Base-by-base conservation (phyloP, 805 yeast genomes). In the Yamadazyma kitorensis region DNA sequence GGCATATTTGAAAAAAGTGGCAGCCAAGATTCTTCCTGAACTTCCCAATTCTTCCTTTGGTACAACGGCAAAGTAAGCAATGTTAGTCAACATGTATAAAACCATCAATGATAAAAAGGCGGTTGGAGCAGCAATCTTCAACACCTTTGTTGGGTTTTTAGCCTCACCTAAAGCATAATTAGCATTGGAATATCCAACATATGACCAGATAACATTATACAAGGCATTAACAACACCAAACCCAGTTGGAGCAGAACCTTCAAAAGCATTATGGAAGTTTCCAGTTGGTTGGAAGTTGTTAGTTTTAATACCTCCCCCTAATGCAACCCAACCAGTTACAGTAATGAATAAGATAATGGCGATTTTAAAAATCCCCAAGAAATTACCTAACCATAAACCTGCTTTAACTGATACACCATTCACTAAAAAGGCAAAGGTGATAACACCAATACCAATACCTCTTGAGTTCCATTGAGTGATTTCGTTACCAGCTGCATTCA, bases 131-230 rank as follows among this genome's bases (percentile, higher is more conserved):
- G 91, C 88, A 36, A 73, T 57, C 51, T 65, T 78, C 54, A 83
- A 73, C 31, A 85, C 79, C 48, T 75, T 74, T 29, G 75, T 74
- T 2, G 94, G 93, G 55, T 86, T 73, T 54, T 75, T 80, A 31
- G 79, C 77, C 61, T 85, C 95, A 49, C 88, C 86, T 30, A 84
- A 68, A 5, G 93, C 91, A 49, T 85, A 84, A 60, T 85, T 84
- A 33, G 82, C 89, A 52, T 85, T 85, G 24, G 89, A 80, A 55
- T 84, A 85, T 33, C 94, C 94, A 48, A 83, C 76, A 48, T 78
- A 85, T 2, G 91, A 82, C 91, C 91, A 85, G 51, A 85, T 84
- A 37, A 85, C 86, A 51, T 82, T 83, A 64, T 83, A 84, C 36
- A 85, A 68, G 5, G 93, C 88, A 47, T 79, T 80, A 37, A 81